Evolutionary conservation across 1,284 basidiomycete genomes (phyloP).

Genomic region (Golubevia pallescens): DNA sequence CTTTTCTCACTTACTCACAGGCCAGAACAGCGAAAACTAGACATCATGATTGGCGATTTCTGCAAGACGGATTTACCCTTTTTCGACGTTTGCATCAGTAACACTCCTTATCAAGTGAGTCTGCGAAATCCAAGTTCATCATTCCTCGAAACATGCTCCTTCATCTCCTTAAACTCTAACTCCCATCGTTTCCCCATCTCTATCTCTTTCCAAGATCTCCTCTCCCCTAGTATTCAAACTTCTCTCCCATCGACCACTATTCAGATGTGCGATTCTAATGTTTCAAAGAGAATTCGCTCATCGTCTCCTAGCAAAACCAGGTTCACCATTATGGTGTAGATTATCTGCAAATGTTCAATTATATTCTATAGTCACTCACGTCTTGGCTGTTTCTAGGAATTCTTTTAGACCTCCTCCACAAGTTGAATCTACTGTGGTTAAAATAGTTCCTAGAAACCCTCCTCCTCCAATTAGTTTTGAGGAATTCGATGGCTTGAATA

Average conservation of each 20-base stretch:
- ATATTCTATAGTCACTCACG: slow-evolving; percentile 90
- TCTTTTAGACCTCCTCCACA: slow-evolving; percentile 95
- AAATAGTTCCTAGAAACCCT: slow-evolving; percentile 89
- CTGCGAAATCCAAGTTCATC: background rate
- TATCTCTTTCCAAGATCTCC: slow-evolving; percentile 73
- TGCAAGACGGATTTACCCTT: slow-evolving; percentile 95
- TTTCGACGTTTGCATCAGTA: slow-evolving; percentile 98
- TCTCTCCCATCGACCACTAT: slow-evolving; percentile 91
- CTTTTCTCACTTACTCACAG: slow-evolving; percentile 66
- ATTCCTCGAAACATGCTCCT: background rate
- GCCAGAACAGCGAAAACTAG: slow-evolving; percentile 90
- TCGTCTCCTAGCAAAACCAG: slow-evolving; percentile 85
- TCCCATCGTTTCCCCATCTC: background rate
- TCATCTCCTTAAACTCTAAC: background rate
- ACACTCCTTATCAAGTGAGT: slow-evolving; percentile 89
- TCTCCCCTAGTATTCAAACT: slow-evolving; percentile 96
- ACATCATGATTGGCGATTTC: slow-evolving; percentile 94
- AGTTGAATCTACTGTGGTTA: slow-evolving; percentile 90
- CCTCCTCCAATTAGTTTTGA: slow-evolving; percentile 94
- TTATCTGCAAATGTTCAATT: slow-evolving; percentile 96
- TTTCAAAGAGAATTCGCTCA: slow-evolving; percentile 98
- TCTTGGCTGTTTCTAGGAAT: slow-evolving; percentile 94
- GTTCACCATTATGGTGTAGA: slow-evolving; percentile 86
- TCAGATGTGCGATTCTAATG: slow-evolving; percentile 95
- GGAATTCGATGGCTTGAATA: slow-evolving; percentile 92